Percentiles rank a stretch among this genome's conserved stretches.
Conservation (phyloP, 2,329 filamentous ascomycete species). For the Colletotrichum musicola region DNA sequence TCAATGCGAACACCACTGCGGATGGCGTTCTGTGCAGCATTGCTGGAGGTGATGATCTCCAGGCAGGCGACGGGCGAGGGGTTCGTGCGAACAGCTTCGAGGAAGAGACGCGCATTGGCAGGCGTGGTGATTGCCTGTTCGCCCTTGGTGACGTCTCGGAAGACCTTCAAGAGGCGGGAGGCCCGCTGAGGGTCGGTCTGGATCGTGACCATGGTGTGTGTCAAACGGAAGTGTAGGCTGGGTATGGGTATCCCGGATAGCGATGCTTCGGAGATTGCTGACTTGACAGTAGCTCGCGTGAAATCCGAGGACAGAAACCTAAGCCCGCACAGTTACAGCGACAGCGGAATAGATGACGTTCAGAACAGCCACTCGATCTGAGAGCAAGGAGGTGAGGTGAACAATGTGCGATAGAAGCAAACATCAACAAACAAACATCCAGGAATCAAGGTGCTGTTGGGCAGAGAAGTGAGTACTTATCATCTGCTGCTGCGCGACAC, state of each 20-base stretch:
- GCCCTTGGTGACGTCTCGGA: conserved; percentile 37
- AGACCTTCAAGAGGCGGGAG: conserved; percentile 37
- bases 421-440: too few species aligned
- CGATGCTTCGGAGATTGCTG: too few species aligned
- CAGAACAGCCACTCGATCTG: too few species aligned
- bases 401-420: too few species aligned
- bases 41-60: conserved; percentile 44
- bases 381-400: too few species aligned
- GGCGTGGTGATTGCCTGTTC: conserved; percentile 17
- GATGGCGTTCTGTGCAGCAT: conserved; percentile 42
- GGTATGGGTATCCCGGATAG: too few species aligned
- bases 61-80: conserved; percentile 42
- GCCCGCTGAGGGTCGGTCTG: conserved; percentile 6
- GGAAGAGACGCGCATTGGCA: conserved; percentile 44
- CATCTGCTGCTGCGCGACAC: conserved; percentile 1
- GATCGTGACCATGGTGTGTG: neutral
- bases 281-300: too few species aligned
- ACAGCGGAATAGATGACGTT: too few species aligned
- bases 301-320: too few species aligned
- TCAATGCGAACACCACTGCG: conserved; percentile 45
- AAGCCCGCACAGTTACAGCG: too few species aligned
- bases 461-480: neutral
- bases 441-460: too few species aligned
- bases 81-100: conserved; percentile 43
- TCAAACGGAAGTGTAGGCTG: too few species aligned